Evolutionary conservation across 345 rosid species (phyloP), one percentile per base, ranked within the genome.

Genomic region (Capsella bursapastoris): DNA sequence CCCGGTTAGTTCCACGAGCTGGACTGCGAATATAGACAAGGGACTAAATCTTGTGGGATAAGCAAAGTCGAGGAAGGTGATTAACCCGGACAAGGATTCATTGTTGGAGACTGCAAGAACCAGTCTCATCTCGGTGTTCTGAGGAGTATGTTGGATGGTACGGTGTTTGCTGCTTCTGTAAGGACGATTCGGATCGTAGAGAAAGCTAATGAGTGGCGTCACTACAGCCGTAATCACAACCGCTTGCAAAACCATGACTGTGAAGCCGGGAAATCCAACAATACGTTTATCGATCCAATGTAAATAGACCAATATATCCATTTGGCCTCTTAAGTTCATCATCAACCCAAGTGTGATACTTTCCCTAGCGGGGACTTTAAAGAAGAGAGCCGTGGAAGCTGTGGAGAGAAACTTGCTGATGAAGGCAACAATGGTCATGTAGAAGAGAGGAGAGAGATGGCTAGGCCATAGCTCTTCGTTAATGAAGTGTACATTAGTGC

Each of bases 161-260:
- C 96, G 85, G 66, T 86, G 83, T 58, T 69, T 85, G 81, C 78
- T 88, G 16, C 85, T 85, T 83, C 80, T 84, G 70, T 88, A 87
- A 15, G 96, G 95, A 74, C 71, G 82, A 1, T 86, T 79, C 14
- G 97, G 97, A 70, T 91, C 92, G 11, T 88, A 91, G 6, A 94
- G 78, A 38, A 87, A 47, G 78, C 81, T 76, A 15, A 90, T 87
- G 34, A 88, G 11, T 0, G 92, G 91, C 2, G 88, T 72, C 2
- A 37, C 14, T 52, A 83, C 18, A 31, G 68, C 85, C 0, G 86
- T 88, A 27, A 76, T 13, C 6, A 58, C 3, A 8, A 75, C 4
- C 1, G 87, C 70, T 15, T 76, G 41, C n/a, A 94, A 60, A 44
- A 88, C 78, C 82, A 86, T 4, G 69, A 90, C 2, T 1, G 97